A percentile compares a stretch with the other conserved stretches of the same genome.
Conservation (phyloP, 176 grass and related monocot species). For the Musa acuminata region DNA sequence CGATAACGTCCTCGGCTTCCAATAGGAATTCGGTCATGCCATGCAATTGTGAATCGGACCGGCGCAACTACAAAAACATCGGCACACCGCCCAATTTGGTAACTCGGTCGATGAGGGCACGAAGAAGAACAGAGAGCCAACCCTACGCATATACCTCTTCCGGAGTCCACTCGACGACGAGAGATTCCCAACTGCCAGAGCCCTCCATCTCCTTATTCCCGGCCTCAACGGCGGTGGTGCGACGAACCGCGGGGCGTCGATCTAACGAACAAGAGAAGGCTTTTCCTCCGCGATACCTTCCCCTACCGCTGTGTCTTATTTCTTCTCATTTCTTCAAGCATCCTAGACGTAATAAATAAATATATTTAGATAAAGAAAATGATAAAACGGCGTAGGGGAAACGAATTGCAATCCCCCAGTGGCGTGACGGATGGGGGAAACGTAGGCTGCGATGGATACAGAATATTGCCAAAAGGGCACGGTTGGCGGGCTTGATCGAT, state of each 20-base stretch:
- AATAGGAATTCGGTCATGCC: constrained; percentile 30
- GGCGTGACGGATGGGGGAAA: too few species aligned
- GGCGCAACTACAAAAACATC: constrained; percentile 17
- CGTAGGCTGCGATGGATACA: too few species aligned
- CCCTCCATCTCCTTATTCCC: constrained; percentile 18
- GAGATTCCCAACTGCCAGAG: constrained; percentile 33
- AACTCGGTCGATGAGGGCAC: not conserved
- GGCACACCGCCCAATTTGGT: not conserved
- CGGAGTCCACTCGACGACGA: constrained; percentile 32
- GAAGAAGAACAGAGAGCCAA: not conserved
- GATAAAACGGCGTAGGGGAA: too few species aligned
- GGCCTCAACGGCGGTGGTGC: not conserved
- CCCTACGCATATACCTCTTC: constrained; percentile 6
- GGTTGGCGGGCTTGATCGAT: too few species aligned
- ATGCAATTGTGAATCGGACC: constrained; percentile 17
- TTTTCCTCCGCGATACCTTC: not conserved
- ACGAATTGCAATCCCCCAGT: too few species aligned
- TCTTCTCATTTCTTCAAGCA: not conserved
- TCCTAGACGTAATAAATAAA: too few species aligned
- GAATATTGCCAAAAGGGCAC: too few species aligned
- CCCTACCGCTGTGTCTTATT: not conserved
- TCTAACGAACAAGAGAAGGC: not conserved
- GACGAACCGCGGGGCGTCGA: not conserved
- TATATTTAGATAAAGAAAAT: too few species aligned
- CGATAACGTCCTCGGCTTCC: constrained; percentile 37